Percentiles rank a stretch among this genome's conserved stretches.
Evolutionary conservation across 176 grass and related monocot species (phyloP).

Genomic region (Hsuehochloa calcarea): DNA sequence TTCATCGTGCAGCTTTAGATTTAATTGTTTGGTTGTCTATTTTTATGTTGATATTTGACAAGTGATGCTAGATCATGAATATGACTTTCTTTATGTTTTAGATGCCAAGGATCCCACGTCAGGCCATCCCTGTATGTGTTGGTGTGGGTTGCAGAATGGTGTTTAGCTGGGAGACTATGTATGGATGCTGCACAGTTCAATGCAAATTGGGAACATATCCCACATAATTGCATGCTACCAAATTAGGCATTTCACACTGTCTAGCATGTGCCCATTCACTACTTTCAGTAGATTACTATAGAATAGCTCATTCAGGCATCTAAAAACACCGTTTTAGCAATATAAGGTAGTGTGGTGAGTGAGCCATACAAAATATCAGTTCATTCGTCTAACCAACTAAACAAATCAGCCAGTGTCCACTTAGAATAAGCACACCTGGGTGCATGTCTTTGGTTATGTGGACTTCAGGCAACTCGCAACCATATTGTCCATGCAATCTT

Average conservation of each 20-base stretch:
- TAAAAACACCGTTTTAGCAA: slow-evolving; percentile 7
- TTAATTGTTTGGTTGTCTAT: background rate
- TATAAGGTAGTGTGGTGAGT: background rate
- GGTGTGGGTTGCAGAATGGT: background rate
- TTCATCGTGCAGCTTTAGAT: slow-evolving; percentile 7
- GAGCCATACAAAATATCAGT: background rate
- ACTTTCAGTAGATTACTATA: slow-evolving; percentile 3
- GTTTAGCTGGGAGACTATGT: background rate
- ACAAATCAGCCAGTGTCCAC: background rate
- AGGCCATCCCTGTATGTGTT: background rate
- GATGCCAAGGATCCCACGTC: background rate
- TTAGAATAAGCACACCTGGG: background rate
- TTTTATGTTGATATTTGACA: slow-evolving; percentile 21
- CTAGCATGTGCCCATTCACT: background rate
- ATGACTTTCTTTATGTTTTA: background rate
- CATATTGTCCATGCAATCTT: background rate
- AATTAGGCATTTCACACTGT: slow-evolving; percentile 5
- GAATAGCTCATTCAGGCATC: background rate
- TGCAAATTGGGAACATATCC: background rate
- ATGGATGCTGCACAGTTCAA: slow-evolving; percentile 2
- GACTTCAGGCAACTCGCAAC: background rate
- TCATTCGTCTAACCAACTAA: background rate
- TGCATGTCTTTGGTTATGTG: background rate
- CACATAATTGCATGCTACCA: slow-evolving; percentile 4
- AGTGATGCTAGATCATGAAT: slow-evolving; percentile 6